Evolutionary conservation across 2,329 filamentous ascomycete genomes (phyloP).

Genomic region (Fusarium sp.): DNA sequence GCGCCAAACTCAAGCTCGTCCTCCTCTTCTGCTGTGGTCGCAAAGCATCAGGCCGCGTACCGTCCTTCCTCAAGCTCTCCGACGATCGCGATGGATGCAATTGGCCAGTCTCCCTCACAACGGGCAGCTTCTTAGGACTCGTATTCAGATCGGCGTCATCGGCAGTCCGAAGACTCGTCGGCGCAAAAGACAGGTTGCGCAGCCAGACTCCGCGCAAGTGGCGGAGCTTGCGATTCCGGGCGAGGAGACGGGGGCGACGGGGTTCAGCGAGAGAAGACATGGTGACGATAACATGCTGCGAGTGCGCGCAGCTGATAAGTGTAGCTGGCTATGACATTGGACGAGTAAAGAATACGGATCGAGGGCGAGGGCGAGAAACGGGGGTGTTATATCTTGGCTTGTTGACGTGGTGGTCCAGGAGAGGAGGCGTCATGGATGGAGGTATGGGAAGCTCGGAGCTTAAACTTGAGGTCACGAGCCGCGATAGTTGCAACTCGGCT

Average conservation of each 20-base stretch:
- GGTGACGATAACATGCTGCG: constrained; percentile 33
- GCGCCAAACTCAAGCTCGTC: constrained; percentile 63
- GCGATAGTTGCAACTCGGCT: constrained; percentile 46
- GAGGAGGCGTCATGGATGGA: constrained; percentile 33
- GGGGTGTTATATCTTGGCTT: not conserved
- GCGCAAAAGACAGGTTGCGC: constrained; percentile 82
- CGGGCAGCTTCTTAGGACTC: constrained; percentile 73
- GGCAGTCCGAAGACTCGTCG: constrained; percentile 73
- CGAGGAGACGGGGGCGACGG: constrained; percentile 65
- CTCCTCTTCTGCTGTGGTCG: constrained; percentile 53
- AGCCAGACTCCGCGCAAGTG: constrained; percentile 89
- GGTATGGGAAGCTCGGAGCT: constrained; percentile 35
- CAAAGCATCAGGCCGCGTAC: constrained; percentile 53
- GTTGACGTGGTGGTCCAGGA: not conserved
- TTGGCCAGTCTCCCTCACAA: constrained; percentile 60
- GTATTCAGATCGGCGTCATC: constrained; percentile 82
- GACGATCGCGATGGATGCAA: constrained; percentile 69
- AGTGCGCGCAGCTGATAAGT: constrained; percentile 28
- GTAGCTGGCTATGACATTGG: constrained; percentile 37
- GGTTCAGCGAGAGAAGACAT: constrained; percentile 55
- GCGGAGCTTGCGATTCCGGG: constrained; percentile 87
- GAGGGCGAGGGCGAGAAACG: not conserved
- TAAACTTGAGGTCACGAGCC: constrained; percentile 31
- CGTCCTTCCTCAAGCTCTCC: constrained; percentile 59
- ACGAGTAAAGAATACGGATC: constrained; percentile 2